These are phyloP conservation scores for Yamadazyma dendronema DNA, from an alignment of 1,139 yeast genomes.

Conservation along the genomic window DNA sequence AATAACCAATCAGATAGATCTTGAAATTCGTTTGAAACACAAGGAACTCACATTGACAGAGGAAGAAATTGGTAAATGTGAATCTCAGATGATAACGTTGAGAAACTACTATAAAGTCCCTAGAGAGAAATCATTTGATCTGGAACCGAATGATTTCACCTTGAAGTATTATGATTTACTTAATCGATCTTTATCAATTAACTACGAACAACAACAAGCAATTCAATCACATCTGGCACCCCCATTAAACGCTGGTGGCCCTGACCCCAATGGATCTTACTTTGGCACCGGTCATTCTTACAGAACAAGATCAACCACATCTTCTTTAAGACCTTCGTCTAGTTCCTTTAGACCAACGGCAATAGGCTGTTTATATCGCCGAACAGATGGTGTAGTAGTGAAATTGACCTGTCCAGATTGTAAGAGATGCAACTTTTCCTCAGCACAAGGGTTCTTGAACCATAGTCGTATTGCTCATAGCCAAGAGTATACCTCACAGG, in stretches of 20 bases:
- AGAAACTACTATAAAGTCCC: slow-evolving; percentile 54
- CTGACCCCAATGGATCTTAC: neutral
- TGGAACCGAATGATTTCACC: slow-evolving; percentile 53
- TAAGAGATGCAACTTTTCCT: slow-evolving; percentile 65
- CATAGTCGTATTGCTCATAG: slow-evolving; percentile 75
- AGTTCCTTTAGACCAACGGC: slow-evolving; percentile 21
- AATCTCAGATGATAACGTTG: slow-evolving; percentile 55
- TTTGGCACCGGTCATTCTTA: slow-evolving; percentile 26
- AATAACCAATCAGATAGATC: slow-evolving; percentile 54
- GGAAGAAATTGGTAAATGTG: slow-evolving; percentile 63
- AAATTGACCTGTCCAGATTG: slow-evolving; percentile 69
- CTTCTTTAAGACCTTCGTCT: slow-evolving; percentile 42
- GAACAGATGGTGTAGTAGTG: slow-evolving; percentile 73
- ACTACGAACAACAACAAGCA: slow-evolving; percentile 22
- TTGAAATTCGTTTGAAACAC: slow-evolving; percentile 70
- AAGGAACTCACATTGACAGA: slow-evolving; percentile 59
- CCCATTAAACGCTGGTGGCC: neutral
- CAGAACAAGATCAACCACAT: slow-evolving; percentile 50
- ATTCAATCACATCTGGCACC: neutral
- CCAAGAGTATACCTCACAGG: slow-evolving; percentile 71
- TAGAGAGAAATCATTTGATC: slow-evolving; percentile 29
- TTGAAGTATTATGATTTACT: slow-evolving; percentile 43
- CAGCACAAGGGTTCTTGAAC: slow-evolving; percentile 78
- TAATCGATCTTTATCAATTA: slow-evolving; percentile 34
- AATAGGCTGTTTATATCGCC: slow-evolving; percentile 60